Conservation (phyloP, 345 rosid species). For the Eucalyptus erythrocorys region DNA sequence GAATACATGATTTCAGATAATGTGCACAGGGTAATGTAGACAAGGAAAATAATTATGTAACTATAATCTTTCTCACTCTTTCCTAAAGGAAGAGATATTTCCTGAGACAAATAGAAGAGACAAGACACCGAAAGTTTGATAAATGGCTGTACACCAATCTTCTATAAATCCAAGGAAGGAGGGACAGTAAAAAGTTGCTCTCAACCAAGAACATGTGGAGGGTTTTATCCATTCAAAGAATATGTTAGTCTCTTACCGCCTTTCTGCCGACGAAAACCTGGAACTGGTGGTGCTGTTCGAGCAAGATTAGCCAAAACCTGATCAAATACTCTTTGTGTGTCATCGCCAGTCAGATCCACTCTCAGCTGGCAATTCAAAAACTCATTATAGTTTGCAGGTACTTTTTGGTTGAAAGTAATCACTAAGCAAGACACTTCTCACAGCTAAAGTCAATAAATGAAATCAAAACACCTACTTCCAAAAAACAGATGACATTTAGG, state of each 20-base stretch:
- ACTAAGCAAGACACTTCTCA: neutral
- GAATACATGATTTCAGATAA: constrained; percentile 1
- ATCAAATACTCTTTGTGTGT: constrained; percentile 32
- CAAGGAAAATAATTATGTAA: neutral
- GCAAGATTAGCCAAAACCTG: constrained; percentile 41
- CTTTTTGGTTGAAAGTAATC: neutral
- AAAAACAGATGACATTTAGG: neutral
- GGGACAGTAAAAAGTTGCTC: neutral
- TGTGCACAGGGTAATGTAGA: neutral
- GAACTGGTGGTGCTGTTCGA: constrained; percentile 47
- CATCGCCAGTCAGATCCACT: constrained; percentile 46
- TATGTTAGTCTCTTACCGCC: constrained; percentile 33
- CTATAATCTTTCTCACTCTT: neutral
- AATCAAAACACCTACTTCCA: neutral
- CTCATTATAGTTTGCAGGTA: neutral
- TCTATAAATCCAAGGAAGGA: neutral
- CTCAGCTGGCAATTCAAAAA: constrained; percentile 21
- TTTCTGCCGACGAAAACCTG: constrained; percentile 52
- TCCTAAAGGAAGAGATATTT: neutral
- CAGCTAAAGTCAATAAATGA: neutral
- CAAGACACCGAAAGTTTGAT: neutral
- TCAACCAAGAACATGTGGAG: neutral
- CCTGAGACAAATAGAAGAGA: neutral
- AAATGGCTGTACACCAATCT: neutral
- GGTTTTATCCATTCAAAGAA: neutral